These are phyloP conservation scores for Pulveroboletus sp. DNA, from an alignment of 768 basidiomycete genomes.

Conservation along the genomic window DNA sequence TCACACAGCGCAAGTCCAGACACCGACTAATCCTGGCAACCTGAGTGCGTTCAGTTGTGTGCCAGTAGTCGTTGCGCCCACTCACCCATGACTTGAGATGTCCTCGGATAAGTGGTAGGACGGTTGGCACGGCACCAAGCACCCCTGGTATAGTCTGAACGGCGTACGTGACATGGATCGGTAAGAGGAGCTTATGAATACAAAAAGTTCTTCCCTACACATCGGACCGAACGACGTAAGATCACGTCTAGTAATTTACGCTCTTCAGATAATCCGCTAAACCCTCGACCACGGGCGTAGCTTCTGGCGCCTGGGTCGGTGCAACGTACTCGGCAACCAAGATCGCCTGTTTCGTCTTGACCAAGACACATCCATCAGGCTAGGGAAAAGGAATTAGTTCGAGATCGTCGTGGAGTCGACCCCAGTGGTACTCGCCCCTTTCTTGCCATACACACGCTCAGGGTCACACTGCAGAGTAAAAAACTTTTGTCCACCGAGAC, in stretches of 20 bases:
- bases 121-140: no score
- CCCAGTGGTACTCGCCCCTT: conserved; percentile 47
- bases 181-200: conserved; percentile 7
- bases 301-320: conserved; percentile 64
- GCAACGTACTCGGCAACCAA: conserved; percentile 70
- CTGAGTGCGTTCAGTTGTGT: no score
- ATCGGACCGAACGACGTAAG: neutral
- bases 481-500: conserved; percentile 68
- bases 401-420: neutral
- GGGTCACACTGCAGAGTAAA: conserved; percentile 50
- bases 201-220: conserved; percentile 8
- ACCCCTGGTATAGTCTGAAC: no score
- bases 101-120: neutral
- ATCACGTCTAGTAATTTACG: conserved; percentile 43
- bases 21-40: no score
- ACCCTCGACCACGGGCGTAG: conserved; percentile 56
- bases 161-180: neutral
- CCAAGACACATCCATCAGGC: conserved; percentile 68
- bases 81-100: no score
- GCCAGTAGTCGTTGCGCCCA: no score
- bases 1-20: no score
- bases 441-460: conserved; percentile 71
- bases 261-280: conserved; percentile 77
- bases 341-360: conserved; percentile 83
- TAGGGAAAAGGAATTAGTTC: conserved; percentile 28